Percentiles rank a stretch among this genome's conserved stretches.
Conservation (phyloP, 768 basidiomycete species). For the Chalciporus chontae region DNA sequence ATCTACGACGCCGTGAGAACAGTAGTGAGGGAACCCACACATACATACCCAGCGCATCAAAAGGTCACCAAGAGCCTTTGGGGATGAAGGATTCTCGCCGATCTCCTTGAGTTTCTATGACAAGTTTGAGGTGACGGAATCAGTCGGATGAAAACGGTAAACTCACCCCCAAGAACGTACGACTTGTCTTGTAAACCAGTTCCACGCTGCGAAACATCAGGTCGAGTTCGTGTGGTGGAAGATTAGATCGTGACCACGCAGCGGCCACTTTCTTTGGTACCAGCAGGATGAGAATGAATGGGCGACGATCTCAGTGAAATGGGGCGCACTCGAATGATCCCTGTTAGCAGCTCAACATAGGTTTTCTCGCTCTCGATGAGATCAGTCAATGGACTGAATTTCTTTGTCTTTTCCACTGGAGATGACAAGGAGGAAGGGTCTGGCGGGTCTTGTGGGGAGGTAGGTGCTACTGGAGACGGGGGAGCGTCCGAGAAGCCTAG, state of each 20-base stretch:
- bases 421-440: constrained; percentile 16
- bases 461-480: constrained; percentile 20
- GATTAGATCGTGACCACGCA: constrained; percentile 95
- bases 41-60: constrained; percentile 92
- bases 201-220: constrained; percentile 94
- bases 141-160: not conserved
- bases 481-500: constrained; percentile 25
- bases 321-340: constrained; percentile 79
- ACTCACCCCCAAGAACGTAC: constrained; percentile 66
- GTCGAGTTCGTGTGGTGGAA: constrained; percentile 90
- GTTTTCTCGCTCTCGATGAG: constrained; percentile 90
- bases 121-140: constrained; percentile 11
- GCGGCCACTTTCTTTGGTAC: constrained; percentile 83
- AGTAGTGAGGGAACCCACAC: constrained; percentile 5
- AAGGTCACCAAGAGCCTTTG: constrained; percentile 91
- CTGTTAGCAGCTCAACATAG: constrained; percentile 88
- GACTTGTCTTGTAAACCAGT: constrained; percentile 88
- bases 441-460: constrained; percentile 20
- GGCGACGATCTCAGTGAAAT: not conserved
- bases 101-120: constrained; percentile 90
- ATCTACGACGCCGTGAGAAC: constrained; percentile 51
- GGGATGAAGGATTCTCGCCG: constrained; percentile 86
- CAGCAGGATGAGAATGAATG: constrained; percentile 9
- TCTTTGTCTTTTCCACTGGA: constrained; percentile 51
- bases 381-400: constrained; percentile 81